Conservation (phyloP, 345 rosid species). For the Euphorbia pulcherrima region DNA sequence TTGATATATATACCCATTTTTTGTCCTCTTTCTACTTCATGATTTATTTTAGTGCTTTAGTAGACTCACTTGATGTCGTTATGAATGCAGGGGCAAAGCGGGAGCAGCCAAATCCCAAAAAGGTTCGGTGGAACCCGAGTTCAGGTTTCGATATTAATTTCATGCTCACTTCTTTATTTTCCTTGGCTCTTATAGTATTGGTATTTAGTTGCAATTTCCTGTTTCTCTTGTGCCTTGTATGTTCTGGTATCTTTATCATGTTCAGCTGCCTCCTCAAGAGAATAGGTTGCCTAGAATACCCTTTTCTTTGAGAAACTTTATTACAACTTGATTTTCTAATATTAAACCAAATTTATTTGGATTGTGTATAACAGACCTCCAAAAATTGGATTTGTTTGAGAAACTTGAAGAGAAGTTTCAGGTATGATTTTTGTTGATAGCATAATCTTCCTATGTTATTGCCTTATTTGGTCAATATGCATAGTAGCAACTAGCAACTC, state of each 20-base stretch:
- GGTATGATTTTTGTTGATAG: background rate
- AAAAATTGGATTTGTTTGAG: slow-evolving; percentile 25
- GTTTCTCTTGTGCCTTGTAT: background rate
- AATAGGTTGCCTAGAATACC: background rate
- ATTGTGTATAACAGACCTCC: background rate
- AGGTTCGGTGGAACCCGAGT: slow-evolving; percentile 43
- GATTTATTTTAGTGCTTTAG: background rate
- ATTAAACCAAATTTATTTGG: slow-evolving; percentile 13
- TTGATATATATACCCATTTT: background rate
- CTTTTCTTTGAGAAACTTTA: background rate
- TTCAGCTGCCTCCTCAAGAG: background rate
- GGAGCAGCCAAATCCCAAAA: slow-evolving; percentile 27
- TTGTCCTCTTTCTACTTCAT: background rate
- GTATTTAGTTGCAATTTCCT: background rate
- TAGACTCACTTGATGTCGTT: slow-evolving; percentile 4
- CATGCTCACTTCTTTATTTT: background rate
- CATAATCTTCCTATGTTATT: background rate
- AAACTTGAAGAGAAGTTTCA: slow-evolving; percentile 38
- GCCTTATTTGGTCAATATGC: slow-evolving; percentile 1
- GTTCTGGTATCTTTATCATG: background rate
- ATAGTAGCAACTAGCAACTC: background rate
- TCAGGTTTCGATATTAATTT: slow-evolving; percentile 34
- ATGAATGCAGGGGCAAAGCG: slow-evolving; percentile 28
- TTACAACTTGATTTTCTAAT: background rate
- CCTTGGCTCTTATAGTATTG: background rate